phyloP scores from a whole-genome alignment of 2,329 filamentous ascomycete genomes.

The Arthrobotrys pseudoclavata region DNA sequence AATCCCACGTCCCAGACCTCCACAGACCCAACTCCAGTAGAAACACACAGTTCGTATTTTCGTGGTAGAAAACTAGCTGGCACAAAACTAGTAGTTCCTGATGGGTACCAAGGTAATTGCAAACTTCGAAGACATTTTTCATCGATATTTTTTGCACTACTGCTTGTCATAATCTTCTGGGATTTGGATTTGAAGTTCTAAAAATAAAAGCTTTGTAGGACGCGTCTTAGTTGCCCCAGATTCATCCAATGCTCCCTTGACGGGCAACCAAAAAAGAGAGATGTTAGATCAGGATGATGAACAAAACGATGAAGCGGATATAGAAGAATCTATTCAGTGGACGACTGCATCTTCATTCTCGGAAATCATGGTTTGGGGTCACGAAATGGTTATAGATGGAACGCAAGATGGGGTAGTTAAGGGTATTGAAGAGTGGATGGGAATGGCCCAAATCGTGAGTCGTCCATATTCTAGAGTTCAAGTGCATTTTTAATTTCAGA shows the following conservation, averaged over 20 bases:
- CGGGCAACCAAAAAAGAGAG: constrained; percentile 41
- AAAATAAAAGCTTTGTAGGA: constrained; percentile 15
- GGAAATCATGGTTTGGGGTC: constrained; percentile 58
- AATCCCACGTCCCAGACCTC: constrained; percentile 33
- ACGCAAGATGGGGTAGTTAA: constrained; percentile 51
- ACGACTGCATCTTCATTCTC: constrained; percentile 33
- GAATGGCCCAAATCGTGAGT: constrained; percentile 44
- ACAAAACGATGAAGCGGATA: constrained; percentile 25
- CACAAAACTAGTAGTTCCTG: constrained; percentile 46
- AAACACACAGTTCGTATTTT: constrained; percentile 52
- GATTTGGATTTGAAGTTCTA: neutral
- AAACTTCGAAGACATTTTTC: neutral
- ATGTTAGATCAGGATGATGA: constrained; percentile 48
- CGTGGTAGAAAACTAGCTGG: constrained; percentile 52
- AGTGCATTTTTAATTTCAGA: neutral
- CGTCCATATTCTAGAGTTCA: neutral
- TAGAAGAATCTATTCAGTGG: constrained; percentile 35
- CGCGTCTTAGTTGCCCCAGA: constrained; percentile 14
- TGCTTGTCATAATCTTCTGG: too few relatives aligned
- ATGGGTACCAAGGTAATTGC: constrained; percentile 53
- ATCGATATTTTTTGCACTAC: neutral
- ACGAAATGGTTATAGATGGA: constrained; percentile 40
- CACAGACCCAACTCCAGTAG: constrained; percentile 12
- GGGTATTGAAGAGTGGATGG: constrained; percentile 55
- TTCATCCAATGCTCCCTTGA: constrained; percentile 9